phyloP scores from a whole-genome alignment of 2,329 filamentous ascomycete species.

The Calonectria multiphialidica region DNA sequence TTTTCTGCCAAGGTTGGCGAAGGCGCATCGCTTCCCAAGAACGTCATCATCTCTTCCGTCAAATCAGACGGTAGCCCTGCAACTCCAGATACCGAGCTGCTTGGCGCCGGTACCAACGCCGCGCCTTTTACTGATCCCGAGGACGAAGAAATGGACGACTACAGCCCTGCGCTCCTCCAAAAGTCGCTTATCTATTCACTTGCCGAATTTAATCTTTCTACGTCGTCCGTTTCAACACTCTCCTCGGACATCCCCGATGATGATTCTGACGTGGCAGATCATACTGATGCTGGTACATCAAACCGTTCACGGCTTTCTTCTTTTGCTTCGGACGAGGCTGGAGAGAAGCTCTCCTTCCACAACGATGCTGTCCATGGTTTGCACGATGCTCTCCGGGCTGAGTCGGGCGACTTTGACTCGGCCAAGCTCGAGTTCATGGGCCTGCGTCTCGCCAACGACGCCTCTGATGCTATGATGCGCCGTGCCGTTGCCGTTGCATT shows the following conservation, averaged over 20 bases:
- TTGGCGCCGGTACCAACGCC: conserved; percentile 65
- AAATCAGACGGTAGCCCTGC: conserved; percentile 52
- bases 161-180: conserved; percentile 65
- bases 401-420: conserved; percentile 82
- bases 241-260: conserved; percentile 76
- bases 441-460: conserved; percentile 90
- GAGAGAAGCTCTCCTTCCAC: conserved; percentile 75
- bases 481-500: conserved; percentile 89
- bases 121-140: conserved; percentile 60
- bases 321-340: conserved; percentile 80
- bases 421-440: conserved; percentile 92
- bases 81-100: conserved; percentile 56
- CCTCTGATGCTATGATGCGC: conserved; percentile 89
- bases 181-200: conserved; percentile 68
- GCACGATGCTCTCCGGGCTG: conserved; percentile 85
- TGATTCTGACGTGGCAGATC: conserved; percentile 74
- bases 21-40: conserved; percentile 59
- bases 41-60: conserved; percentile 50
- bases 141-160: conserved; percentile 62
- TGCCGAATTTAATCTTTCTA: conserved; percentile 64
- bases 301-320: conserved; percentile 77
- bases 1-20: conserved; percentile 81
- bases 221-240: conserved; percentile 68
- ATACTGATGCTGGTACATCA: conserved; percentile 49
- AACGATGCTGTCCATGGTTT: conserved; percentile 88